A percentile compares a stretch with the other conserved stretches of the same genome.
These are phyloP conservation scores for Cyberlindnera mycetangii DNA, from an alignment of 805 yeast genomes.

Conservation along the genomic window DNA sequence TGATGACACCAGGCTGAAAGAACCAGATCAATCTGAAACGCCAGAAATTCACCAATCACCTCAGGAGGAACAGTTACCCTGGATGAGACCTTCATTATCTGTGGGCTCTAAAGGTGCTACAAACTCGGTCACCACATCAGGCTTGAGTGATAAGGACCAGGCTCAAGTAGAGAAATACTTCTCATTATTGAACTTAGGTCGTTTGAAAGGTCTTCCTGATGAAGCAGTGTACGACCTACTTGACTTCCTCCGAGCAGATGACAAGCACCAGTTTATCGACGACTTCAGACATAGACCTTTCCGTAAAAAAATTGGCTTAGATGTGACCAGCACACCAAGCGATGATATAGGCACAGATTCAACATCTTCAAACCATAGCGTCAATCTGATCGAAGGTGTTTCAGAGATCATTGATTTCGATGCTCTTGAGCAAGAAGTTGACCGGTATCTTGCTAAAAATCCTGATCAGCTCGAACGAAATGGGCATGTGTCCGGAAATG, in stretches of 20 bases:
- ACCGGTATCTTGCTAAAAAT: constrained; percentile 4
- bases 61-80: neutral
- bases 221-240: constrained; percentile 10
- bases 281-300: constrained; percentile 15
- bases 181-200: constrained; percentile 11
- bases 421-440: constrained; percentile 6
- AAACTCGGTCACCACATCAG: neutral
- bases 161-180: constrained; percentile 10
- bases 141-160: constrained; percentile 12
- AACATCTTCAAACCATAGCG: neutral
- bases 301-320: constrained; percentile 12
- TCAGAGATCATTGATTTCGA: constrained; percentile 6
- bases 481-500: too few relatives aligned
- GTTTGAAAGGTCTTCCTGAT: constrained; percentile 13
- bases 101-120: neutral
- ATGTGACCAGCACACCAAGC: constrained; percentile 7
- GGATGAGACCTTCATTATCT: constrained; percentile 3
- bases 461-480: constrained; percentile 7
- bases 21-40: neutral
- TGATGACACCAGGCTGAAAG: neutral
- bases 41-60: neutral
- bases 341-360: neutral
- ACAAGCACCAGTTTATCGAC: constrained; percentile 16
- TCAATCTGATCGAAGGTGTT: neutral
- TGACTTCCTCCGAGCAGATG: constrained; percentile 14